Conservation (phyloP, 148 eudicot species). For the Limonium bicolor region DNA sequence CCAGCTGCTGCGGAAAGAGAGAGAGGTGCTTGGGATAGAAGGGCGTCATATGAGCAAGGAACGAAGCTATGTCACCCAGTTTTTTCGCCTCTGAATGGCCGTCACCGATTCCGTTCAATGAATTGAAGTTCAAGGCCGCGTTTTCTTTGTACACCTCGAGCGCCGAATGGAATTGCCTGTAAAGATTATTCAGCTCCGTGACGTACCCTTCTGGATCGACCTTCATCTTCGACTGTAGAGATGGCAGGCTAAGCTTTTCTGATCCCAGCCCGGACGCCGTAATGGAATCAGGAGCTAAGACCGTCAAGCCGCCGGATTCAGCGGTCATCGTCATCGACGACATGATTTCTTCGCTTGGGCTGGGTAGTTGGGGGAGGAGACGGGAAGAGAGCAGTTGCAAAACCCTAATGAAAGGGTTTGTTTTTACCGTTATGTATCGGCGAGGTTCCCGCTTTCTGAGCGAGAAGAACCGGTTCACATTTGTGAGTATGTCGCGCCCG, state of each 20-base stretch:
- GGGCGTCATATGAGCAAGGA: constrained; percentile 69
- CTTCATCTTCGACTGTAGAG: constrained; percentile 86
- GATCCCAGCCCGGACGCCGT: constrained; percentile 49
- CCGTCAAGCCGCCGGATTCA: too few species aligned
- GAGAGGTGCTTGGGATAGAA: constrained; percentile 41
- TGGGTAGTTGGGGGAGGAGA: too few species aligned
- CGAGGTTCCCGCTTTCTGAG: too few species aligned
- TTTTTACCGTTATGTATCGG: too few species aligned
- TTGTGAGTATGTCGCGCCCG: too few species aligned
- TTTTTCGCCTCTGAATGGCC: constrained; percentile 58
- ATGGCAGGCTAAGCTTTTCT: constrained; percentile 42
- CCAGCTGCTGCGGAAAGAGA: constrained; percentile 40
- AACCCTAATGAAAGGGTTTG: too few species aligned
- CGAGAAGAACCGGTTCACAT: too few species aligned
- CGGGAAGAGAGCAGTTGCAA: too few species aligned
- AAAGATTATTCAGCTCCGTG: constrained; percentile 33
- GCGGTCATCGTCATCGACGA: too few species aligned
- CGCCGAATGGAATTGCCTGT: constrained; percentile 68
- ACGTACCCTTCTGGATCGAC: constrained; percentile 70
- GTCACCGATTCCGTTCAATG: constrained; percentile 42
- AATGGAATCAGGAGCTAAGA: constrained; percentile 33
- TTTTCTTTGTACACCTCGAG: constrained; percentile 65
- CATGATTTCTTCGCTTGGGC: too few species aligned
- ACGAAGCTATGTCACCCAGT: constrained; percentile 59
- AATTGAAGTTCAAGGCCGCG: constrained; percentile 66